Percentiles rank a stretch among this genome's conserved stretches.
Evolutionary conservation across 768 basidiomycete species (phyloP).

Genomic region (Chalciporus sphaerocephalus): DNA sequence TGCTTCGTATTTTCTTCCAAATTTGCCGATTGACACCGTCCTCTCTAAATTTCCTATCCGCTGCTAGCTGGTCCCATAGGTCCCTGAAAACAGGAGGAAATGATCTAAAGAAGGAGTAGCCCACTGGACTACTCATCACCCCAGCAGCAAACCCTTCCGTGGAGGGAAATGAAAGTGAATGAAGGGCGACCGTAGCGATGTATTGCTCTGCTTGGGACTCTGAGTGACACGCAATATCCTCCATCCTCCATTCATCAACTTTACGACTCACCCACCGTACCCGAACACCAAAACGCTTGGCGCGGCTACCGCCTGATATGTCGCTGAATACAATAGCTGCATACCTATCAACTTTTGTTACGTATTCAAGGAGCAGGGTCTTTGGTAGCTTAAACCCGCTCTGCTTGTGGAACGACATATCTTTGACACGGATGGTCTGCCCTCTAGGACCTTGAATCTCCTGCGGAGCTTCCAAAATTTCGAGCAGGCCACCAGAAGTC

Average conservation of each 20-base stretch:
- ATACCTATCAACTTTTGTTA: slow-evolving; percentile 65
- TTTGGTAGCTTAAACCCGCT: slow-evolving; percentile 83
- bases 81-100: slow-evolving; percentile 83
- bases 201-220: slow-evolving; percentile 85
- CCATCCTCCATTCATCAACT: slow-evolving; percentile 73
- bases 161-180: slow-evolving; percentile 64
- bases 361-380: slow-evolving; percentile 59
- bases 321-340: slow-evolving; percentile 66
- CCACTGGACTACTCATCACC: slow-evolving; percentile 41
- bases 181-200: slow-evolving; percentile 79
- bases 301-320: slow-evolving; percentile 69
- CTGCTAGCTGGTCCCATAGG: slow-evolving; percentile 89
- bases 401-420: slow-evolving; percentile 81
- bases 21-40: slow-evolving; percentile 60
- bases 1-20: slow-evolving; percentile 65
- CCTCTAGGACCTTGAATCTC: slow-evolving; percentile 56
- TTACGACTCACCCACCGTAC: slow-evolving; percentile 69
- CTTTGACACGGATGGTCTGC: slow-evolving; percentile 49
- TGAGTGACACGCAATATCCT: slow-evolving; percentile 75
- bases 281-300: slow-evolving; percentile 64
- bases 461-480: slow-evolving; percentile 62
- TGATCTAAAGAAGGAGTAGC: slow-evolving; percentile 64
- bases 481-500: slow-evolving; percentile 60
- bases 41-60: slow-evolving; percentile 52
- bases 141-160: slow-evolving; percentile 61